Evolutionary conservation across 305 asterid species (phyloP), one percentile per base, ranked within the genome.

Genomic region (Striga hermonthica): DNA sequence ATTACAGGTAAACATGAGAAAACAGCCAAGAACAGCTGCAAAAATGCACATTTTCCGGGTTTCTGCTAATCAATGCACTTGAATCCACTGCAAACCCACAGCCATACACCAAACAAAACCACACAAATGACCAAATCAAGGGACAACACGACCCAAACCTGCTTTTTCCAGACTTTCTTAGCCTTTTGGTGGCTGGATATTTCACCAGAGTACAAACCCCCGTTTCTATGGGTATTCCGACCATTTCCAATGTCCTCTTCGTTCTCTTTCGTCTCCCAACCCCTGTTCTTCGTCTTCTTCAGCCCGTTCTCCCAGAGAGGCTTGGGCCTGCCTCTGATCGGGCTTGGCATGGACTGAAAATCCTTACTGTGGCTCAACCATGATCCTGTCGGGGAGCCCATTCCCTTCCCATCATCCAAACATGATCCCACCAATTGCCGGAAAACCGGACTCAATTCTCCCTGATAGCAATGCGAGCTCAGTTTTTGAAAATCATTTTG

Each of bases 381-480:
- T 12, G 59, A 72, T 55, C 80, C 80, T 7, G 36, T 63, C 8
- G 91, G 83, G 4, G 93, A 79, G 66, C 44, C 63, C 0, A 80
- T 37, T 0, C 64, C 67, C 38, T 73, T 86, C 76, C 72, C 39
- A 1, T 80, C 69, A 39, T 69, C 83, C 58, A 64, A 45, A 16
- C 55, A 74, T 45, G 80, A 72, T n/a, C 84, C 86, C 69, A 86
- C 45, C 74, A 90, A 37, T 37, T 80, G 83, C 45, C 85, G 95
- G 74, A 93, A 90, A 72, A 93, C 84, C 1, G 95, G 97, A 69
- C 63, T 88, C 38, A 90, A 74, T 57, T 93, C 96, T 0, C 95
- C 95, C 62, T 88, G 97, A 62, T 81, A 86, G 41, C 92, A 88
- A 78, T 86, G 94, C 4, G 95, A 78, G 22, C 68, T 69, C 76